Evolutionary conservation across 805 yeast species (phyloP), one percentile per base, ranked within the genome.

Genomic region (Metschnikowia baotianmanensis): DNA sequence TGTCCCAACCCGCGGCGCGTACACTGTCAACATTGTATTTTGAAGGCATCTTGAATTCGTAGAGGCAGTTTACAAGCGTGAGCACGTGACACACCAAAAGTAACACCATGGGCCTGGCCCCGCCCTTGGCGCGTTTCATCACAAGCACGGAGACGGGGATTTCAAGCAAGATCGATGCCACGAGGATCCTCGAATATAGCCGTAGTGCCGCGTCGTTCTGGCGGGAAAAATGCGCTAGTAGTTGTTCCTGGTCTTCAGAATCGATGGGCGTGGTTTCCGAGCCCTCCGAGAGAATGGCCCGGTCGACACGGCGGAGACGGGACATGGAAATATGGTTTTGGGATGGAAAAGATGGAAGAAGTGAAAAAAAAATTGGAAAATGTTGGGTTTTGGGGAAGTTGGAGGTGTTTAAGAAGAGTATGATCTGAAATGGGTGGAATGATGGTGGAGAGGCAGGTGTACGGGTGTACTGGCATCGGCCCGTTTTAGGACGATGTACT

Each of bases 221-320:
- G 2, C 38, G 33, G 4, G 40, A 25, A 18, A 57, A 45, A 26
- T 41, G 46, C 23, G 40, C 34, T 20, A 58, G 45, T 21, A 58
- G 45, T n/a, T 41, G 45, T 5, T 50, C 48, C 45, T 58, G 62
- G 43, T 58, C 62, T 15, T 53, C 59, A 15, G 49, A 40, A 19
- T 58, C 62, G 6, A 58, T 33, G 17, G 43, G 55, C 5, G 34
- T 31, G 9, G 40, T 17, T 15, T 41, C 43, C 5, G 35, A 23
- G 27, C 34, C 41, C 24, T 40, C 50, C 9, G 51, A 51, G 18
- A 58, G 57, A 32, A 58, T 43, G 22, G 48, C 50, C 30, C 49
- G 44, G 40, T 58, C 62, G 2, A 57, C 11, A 8, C 48, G 45
- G 20, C 62, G 54, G 20, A 49, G 46, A 11, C 61, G 50, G 16